phyloP scores from a whole-genome alignment of 2,329 filamentous ascomycete genomes.

The Phyllosticta paracitricarpa region DNA sequence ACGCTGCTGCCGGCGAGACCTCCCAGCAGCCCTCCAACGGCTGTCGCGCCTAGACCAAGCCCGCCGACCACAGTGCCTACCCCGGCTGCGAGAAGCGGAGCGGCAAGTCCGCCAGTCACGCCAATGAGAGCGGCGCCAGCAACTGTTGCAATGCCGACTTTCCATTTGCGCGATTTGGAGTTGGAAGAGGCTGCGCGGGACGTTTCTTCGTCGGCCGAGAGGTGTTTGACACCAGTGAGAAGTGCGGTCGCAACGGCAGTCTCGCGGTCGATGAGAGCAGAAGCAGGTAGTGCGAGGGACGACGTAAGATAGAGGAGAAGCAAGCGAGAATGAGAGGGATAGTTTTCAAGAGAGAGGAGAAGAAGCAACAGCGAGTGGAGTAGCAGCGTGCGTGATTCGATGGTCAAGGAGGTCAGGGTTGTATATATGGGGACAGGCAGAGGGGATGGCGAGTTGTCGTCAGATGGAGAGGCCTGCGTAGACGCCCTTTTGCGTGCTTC shows the following conservation, averaged over 20 bases:
- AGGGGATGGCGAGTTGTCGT: constrained; percentile 15
- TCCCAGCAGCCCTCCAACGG: constrained; percentile 70
- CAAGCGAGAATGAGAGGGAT: constrained; percentile 62
- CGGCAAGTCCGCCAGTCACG: constrained; percentile 68
- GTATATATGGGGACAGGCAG: constrained; percentile 30
- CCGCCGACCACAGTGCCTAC: constrained; percentile 72
- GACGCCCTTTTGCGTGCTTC: constrained; percentile 15
- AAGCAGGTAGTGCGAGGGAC: constrained; percentile 58
- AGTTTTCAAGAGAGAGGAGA: constrained; percentile 66
- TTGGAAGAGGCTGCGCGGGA: constrained; percentile 61
- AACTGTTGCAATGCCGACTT: constrained; percentile 78
- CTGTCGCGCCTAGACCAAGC: constrained; percentile 61
- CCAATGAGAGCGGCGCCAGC: constrained; percentile 82
- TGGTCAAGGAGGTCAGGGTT: constrained; percentile 44
- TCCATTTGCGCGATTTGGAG: constrained; percentile 58
- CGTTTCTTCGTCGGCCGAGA: constrained; percentile 68
- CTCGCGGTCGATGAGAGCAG: constrained; percentile 60
- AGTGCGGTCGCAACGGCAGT: constrained; percentile 64
- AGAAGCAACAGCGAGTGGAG: constrained; percentile 64
- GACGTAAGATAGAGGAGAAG: constrained; percentile 61
- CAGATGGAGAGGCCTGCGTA: constrained; percentile 39
- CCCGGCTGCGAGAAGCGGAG: constrained; percentile 66
- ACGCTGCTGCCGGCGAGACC: constrained; percentile 69
- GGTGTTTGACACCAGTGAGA: constrained; percentile 57
- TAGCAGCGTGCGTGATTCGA: constrained; percentile 55